Evolutionary conservation across 495 filamentous ascomycete genomes (phyloP).

Genomic region (Pyronema domesticum): DNA sequence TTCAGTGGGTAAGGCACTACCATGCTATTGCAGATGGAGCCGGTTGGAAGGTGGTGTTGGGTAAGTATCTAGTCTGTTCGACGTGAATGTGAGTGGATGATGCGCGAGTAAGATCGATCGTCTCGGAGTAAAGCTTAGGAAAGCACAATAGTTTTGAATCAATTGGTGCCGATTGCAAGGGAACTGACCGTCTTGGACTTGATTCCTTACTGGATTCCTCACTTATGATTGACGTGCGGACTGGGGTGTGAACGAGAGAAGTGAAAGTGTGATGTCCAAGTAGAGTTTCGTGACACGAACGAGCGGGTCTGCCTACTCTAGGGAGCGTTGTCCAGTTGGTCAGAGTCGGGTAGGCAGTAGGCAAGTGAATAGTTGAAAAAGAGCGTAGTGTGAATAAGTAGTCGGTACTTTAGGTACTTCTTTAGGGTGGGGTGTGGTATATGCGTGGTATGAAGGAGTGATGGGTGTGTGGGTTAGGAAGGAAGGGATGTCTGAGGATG

Average conservation of each 20-base stretch:
- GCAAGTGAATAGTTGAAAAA: not conserved
- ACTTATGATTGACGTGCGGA: not conserved
- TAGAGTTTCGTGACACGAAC: conserved; percentile 5
- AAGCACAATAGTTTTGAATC: not conserved
- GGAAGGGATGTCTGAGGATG: not conserved
- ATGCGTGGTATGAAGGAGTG: not conserved
- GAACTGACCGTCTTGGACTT: not conserved
- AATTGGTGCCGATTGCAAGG: not conserved
- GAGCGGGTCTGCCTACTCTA: not conserved
- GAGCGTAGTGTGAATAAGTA: not conserved
- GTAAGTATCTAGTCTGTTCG: not conserved
- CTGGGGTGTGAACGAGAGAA: not conserved
- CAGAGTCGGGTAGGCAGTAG: not conserved
- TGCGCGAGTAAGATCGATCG: not conserved
- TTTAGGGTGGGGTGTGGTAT: not conserved
- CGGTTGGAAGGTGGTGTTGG: not conserved
- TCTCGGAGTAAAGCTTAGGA: not conserved
- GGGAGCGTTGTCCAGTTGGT: conserved; percentile 7
- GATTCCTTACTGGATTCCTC: not conserved
- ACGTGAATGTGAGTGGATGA: not conserved
- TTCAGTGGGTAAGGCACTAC: conserved; percentile 4
- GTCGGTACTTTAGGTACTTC: no score
- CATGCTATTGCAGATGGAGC: conserved; percentile 1
- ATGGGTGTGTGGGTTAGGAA: not conserved
- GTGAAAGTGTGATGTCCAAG: conserved; percentile 1